These are phyloP conservation scores for Heliamphora ciliata DNA, from an alignment of 179 eudicot genomes.

Conservation along the genomic window DNA sequence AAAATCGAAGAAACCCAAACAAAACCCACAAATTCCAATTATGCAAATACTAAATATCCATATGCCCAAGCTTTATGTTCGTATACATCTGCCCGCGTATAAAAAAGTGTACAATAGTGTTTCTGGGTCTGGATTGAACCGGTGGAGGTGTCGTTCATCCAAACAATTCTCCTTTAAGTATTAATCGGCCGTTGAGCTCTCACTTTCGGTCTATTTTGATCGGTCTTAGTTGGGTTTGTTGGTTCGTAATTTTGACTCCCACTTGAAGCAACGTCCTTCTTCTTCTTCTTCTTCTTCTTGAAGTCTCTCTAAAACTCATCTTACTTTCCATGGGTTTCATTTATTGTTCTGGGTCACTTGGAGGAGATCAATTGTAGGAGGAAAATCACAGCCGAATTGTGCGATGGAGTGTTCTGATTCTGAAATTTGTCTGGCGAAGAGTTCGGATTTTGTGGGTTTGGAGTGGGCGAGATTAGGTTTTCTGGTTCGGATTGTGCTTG, in stretches of 20 bases:
- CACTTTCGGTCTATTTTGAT: slow-evolving; percentile 23
- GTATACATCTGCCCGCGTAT: background rate
- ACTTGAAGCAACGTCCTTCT: slow-evolving; percentile 36
- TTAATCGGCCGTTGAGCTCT: slow-evolving; percentile 41
- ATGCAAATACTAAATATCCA: background rate
- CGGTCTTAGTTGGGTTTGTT: slow-evolving; percentile 23
- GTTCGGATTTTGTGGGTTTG: slow-evolving; percentile 18
- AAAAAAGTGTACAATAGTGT: background rate
- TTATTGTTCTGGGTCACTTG: slow-evolving; percentile 14
- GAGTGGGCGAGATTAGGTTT: slow-evolving; percentile 33
- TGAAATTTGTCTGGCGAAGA: slow-evolving; percentile 17
- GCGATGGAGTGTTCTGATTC: slow-evolving; percentile 21
- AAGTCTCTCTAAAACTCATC: slow-evolving; percentile 12
- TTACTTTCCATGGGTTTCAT: slow-evolving; percentile 24
- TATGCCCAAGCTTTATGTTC: background rate
- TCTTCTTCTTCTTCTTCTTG: background rate
- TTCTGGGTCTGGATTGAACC: slow-evolving; percentile 13
- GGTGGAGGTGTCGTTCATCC: slow-evolving; percentile 10
- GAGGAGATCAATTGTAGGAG: slow-evolving; percentile 12
- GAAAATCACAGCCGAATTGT: slow-evolving; percentile 13
- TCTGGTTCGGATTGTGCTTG: slow-evolving; percentile 24
- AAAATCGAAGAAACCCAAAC: background rate
- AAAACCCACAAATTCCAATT: background rate
- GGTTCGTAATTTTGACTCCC: slow-evolving; percentile 33
- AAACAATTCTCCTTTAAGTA: background rate